A percentile compares a stretch with the other conserved stretches of the same genome.
Conservation (phyloP, 345 rosid genomes). For the Raphanus sativus region DNA sequence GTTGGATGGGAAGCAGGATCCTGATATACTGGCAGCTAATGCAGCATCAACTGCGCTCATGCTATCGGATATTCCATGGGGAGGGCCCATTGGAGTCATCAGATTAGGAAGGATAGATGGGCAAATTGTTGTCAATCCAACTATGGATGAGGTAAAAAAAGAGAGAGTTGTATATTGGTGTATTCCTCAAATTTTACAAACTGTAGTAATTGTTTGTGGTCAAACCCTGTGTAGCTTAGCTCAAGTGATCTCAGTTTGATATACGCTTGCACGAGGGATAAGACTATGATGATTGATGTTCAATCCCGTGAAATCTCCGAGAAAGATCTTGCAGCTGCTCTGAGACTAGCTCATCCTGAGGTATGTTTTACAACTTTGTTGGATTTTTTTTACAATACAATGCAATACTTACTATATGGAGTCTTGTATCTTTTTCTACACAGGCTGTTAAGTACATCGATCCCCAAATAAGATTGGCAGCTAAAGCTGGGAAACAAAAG, state of each 20-base stretch:
- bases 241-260: slow-evolving; percentile 89
- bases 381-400: background rate
- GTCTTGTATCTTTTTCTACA: slow-evolving; percentile 22
- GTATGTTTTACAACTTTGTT: slow-evolving; percentile 37
- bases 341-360: slow-evolving; percentile 96
- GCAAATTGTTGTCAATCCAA: slow-evolving; percentile 76
- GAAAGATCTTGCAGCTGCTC: slow-evolving; percentile 81
- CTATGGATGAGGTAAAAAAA: slow-evolving; percentile 75
- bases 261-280: slow-evolving; percentile 93
- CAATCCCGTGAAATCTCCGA: slow-evolving; percentile 86
- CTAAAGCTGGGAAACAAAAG: slow-evolving; percentile 86
- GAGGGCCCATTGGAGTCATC: slow-evolving; percentile 82
- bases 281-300: slow-evolving; percentile 95
- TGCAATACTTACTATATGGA: background rate
- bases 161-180: background rate
- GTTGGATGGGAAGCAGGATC: slow-evolving; percentile 91
- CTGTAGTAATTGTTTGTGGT: slow-evolving; percentile 26
- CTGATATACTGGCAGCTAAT: slow-evolving; percentile 92
- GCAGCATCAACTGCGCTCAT: slow-evolving; percentile 94
- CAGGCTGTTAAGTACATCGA: slow-evolving; percentile 90
- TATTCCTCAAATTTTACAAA: slow-evolving; percentile 5
- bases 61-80: slow-evolving; percentile 97
- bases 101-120: slow-evolving; percentile 84
- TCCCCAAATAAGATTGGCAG: slow-evolving; percentile 86
- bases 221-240: slow-evolving; percentile 62